phyloP scores from a whole-genome alignment of 345 rosid genomes.

The Lagerstroemia speciosa region DNA sequence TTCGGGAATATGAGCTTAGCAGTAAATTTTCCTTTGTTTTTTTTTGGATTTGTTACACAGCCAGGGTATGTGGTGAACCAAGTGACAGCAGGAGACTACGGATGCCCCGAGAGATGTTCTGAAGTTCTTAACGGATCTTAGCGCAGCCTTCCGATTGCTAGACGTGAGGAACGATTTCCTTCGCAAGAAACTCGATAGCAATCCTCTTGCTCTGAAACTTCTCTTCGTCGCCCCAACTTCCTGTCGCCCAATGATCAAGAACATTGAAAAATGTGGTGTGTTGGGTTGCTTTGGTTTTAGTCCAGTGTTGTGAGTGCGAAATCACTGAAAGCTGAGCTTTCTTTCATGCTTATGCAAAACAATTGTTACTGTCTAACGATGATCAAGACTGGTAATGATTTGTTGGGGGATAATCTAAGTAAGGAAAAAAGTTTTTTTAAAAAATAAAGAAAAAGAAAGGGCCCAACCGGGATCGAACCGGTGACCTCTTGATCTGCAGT shows the following conservation, averaged over 20 bases:
- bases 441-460: slow-evolving; percentile 16
- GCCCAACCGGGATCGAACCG: slow-evolving; percentile 40
- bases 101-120: slow-evolving; percentile 82
- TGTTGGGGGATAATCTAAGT: too few species aligned
- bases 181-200: slow-evolving; percentile 93
- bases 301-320: too few species aligned
- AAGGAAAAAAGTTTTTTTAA: too few species aligned
- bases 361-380: too few species aligned
- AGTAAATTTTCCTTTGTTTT: too few species aligned
- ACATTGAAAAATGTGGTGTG: too few species aligned
- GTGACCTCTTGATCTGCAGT: slow-evolving; percentile 82
- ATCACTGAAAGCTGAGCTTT: too few species aligned
- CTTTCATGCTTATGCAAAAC: too few species aligned
- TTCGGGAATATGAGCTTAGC: neutral
- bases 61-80: slow-evolving; percentile 88
- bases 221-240: too few species aligned
- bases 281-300: too few species aligned
- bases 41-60: slow-evolving; percentile 26
- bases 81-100: slow-evolving; percentile 86
- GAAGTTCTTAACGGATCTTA: slow-evolving; percentile 84
- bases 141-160: slow-evolving; percentile 85
- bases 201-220: slow-evolving; percentile 2
- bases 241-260: too few species aligned
- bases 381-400: too few species aligned
- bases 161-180: slow-evolving; percentile 91